Conservation (phyloP, 768 basidiomycete genomes). For the Leucocoprinus sp. region DNA sequence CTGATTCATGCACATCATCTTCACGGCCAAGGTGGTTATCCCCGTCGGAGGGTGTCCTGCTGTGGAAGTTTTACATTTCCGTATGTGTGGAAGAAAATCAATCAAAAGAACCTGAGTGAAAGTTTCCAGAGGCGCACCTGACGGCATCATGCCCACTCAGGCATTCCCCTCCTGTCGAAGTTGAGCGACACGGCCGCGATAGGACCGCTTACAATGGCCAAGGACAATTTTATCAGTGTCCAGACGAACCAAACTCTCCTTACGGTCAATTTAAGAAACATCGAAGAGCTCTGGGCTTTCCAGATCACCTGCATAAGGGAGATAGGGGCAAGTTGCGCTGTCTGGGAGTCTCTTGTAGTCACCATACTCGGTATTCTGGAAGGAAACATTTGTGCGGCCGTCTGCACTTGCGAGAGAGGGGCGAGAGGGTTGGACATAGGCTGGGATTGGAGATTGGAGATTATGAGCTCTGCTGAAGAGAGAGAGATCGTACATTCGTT, state of each 20-base stretch:
- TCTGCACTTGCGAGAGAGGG: too few relatives aligned
- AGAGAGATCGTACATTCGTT: constrained; percentile 38
- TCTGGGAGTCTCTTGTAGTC: constrained; percentile 58
- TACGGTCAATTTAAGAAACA: too few relatives aligned
- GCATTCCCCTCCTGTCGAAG: constrained; percentile 61
- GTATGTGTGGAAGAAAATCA: constrained; percentile 10
- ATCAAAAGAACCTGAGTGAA: constrained; percentile 21
- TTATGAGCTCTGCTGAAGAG: constrained; percentile 27
- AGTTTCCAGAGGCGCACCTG: too few relatives aligned
- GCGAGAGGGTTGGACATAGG: too few relatives aligned
- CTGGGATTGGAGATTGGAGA: too few relatives aligned
- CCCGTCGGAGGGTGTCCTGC: too few relatives aligned
- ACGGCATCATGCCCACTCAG: constrained; percentile 66
- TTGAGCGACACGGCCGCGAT: constrained; percentile 78
- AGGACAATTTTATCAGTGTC: constrained; percentile 97
- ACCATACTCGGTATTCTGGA: constrained; percentile 55
- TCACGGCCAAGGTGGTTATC: constrained; percentile 95
- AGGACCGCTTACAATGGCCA: constrained; percentile 90
- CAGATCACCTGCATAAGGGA: too few relatives aligned
- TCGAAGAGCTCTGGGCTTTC: too few relatives aligned
- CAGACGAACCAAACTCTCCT: too few relatives aligned
- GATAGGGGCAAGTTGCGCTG: constrained; percentile 39
- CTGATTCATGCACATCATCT: constrained; percentile 82
- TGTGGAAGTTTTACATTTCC: constrained; percentile 87
- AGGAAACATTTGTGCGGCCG: too few relatives aligned